These are phyloP conservation scores for Stentor coeruleus DNA, from an alignment of 73 alveolate genomes.

Conservation along the genomic window DNA sequence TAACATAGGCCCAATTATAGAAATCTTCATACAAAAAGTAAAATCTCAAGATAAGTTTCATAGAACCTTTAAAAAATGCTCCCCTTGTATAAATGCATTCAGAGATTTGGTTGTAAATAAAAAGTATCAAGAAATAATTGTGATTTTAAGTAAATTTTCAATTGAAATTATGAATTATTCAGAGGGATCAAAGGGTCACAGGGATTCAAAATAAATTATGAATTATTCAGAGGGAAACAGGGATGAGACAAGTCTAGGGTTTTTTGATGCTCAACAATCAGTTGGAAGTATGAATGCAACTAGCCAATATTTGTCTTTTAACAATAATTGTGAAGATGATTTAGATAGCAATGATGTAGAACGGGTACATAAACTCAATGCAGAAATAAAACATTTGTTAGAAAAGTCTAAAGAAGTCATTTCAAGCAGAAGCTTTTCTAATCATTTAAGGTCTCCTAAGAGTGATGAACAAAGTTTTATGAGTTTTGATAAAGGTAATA, in stretches of 20 bases:
- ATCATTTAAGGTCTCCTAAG: background rate
- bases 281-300: background rate
- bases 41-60: background rate
- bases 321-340: background rate
- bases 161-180: background rate
- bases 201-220: background rate
- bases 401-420: background rate
- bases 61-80: background rate
- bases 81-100: background rate
- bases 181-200: background rate
- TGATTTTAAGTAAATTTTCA: background rate
- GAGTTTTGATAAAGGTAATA: too few relatives aligned
- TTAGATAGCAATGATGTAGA: background rate
- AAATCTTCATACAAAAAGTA: background rate
- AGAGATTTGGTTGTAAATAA: background rate
- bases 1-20: background rate
- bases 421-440: background rate
- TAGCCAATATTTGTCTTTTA: background rate
- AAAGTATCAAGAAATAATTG: background rate
- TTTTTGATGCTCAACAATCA: background rate
- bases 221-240: background rate
- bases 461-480: background rate
- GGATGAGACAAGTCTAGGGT: background rate
- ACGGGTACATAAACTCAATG: background rate
- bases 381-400: background rate